These are phyloP conservation scores for Diaporthe citrichinensis DNA, from an alignment of 2,329 filamentous ascomycete species.

Conservation along the genomic window DNA sequence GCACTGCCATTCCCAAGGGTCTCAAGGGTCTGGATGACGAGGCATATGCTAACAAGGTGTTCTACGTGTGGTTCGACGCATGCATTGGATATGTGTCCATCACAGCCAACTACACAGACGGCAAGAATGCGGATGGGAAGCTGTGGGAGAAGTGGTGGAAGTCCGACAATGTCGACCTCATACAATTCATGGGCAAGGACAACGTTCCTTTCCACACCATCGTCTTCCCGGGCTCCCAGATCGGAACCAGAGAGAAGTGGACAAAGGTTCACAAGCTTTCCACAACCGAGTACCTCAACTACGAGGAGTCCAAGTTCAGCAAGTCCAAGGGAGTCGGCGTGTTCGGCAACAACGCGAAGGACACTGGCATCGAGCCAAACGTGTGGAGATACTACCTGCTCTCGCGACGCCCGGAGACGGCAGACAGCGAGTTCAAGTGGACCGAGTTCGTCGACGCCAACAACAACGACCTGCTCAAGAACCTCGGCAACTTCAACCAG, in stretches of 20 bases:
- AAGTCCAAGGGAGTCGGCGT: slow-evolving; percentile 92
- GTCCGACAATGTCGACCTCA: slow-evolving; percentile 87
- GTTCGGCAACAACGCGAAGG: slow-evolving; percentile 89
- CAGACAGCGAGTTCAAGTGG: slow-evolving; percentile 83
- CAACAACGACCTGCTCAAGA: slow-evolving; percentile 78
- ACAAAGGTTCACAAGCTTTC: slow-evolving; percentile 91
- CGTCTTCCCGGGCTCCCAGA: slow-evolving; percentile 89
- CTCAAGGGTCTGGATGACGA: slow-evolving; percentile 65
- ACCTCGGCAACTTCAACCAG: slow-evolving; percentile 74
- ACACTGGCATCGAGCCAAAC: slow-evolving; percentile 85
- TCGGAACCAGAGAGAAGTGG: slow-evolving; percentile 89
- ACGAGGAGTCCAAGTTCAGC: slow-evolving; percentile 91
- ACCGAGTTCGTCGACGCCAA: slow-evolving; percentile 78
- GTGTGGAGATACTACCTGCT: slow-evolving; percentile 85
- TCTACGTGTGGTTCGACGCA: slow-evolving; percentile 84
- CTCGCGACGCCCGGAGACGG: slow-evolving; percentile 78
- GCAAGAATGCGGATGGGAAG: slow-evolving; percentile 60
- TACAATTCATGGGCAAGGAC: slow-evolving; percentile 97
- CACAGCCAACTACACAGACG: slow-evolving; percentile 86
- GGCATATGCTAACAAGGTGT: slow-evolving; percentile 75
- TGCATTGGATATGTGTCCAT: slow-evolving; percentile 96
- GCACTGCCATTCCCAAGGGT: slow-evolving; percentile 69
- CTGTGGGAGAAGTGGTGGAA: slow-evolving; percentile 97
- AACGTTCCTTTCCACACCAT: slow-evolving; percentile 88
- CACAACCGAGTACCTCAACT: slow-evolving; percentile 91